A percentile compares a stretch with the other conserved stretches of the same genome.
phyloP scores from a whole-genome alignment of 2,329 filamentous ascomycete genomes.

The Epicoccum sorghinum region DNA sequence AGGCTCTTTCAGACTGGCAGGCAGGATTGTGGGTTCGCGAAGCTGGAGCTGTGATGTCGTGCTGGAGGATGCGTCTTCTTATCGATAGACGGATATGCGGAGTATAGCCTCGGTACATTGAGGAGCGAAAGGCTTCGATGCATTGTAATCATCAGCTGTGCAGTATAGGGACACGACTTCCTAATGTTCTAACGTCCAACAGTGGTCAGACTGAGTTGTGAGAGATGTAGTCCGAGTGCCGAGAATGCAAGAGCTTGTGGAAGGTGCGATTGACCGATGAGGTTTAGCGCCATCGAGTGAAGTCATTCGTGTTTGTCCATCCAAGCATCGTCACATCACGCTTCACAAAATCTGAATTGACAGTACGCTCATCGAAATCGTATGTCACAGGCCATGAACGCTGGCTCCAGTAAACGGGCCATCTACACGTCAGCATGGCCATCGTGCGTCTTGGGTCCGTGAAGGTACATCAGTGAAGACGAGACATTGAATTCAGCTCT shows the following conservation, averaged over 20 bases:
- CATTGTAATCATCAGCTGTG: neutral
- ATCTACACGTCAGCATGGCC: too few relatives aligned
- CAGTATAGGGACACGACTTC: neutral
- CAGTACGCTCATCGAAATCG: neutral
- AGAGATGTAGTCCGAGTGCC: neutral
- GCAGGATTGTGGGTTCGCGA: neutral
- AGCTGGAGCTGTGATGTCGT: conserved; percentile 6
- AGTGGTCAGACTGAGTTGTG: neutral
- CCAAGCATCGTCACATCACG: conserved; percentile 2
- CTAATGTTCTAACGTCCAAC: neutral
- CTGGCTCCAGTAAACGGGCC: too few relatives aligned
- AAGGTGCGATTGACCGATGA: neutral
- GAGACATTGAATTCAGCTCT: too few relatives aligned
- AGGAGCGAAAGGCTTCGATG: neutral
- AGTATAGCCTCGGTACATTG: conserved; percentile 21
- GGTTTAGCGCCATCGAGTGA: neutral
- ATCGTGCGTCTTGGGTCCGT: too few relatives aligned
- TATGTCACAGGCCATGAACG: neutral
- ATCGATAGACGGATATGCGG: conserved; percentile 17
- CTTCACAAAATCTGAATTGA: neutral
- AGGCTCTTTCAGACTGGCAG: too few relatives aligned
- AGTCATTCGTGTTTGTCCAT: neutral
- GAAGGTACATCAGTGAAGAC: too few relatives aligned
- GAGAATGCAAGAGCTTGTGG: neutral
- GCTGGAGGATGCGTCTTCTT: conserved; percentile 7